phyloP scores from a whole-genome alignment of 306 rosid genomes.

The Prunus kanzakura region DNA sequence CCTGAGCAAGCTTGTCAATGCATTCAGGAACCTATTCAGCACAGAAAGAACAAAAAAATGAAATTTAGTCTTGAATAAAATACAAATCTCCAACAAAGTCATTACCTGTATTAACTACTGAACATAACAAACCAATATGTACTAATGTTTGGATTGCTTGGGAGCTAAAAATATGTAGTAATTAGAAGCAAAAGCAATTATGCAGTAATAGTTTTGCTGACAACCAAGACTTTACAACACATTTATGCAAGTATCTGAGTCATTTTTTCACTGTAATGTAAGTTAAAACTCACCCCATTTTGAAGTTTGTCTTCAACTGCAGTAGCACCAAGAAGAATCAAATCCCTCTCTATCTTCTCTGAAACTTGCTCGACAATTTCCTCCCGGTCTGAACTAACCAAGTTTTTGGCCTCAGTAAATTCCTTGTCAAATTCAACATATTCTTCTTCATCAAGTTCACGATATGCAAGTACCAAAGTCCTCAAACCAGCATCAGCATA shows the following conservation, averaged over 20 bases:
- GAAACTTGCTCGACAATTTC: conserved; percentile 61
- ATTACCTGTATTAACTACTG: neutral
- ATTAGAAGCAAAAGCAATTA: neutral
- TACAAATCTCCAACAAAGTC: neutral
- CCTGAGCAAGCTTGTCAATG: conserved; percentile 98
- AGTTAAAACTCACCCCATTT: conserved; percentile 65
- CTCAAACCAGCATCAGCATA: conserved; percentile 99
- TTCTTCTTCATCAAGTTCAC: conserved; percentile 72
- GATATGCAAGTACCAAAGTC: conserved; percentile 84
- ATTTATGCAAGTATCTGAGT: neutral
- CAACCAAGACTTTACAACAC: neutral
- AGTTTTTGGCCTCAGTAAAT: conserved; percentile 71
- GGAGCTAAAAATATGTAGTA: too few species aligned
- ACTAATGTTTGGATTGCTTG: neutral
- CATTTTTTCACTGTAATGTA: neutral
- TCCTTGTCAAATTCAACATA: conserved; percentile 53
- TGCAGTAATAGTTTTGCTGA: conserved; percentile 8
- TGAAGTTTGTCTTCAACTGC: conserved; percentile 99
- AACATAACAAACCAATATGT: neutral
- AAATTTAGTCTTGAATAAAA: neutral
- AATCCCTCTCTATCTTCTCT: conserved; percentile 73
- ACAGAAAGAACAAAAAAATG: conserved; percentile 14
- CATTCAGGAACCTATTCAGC: conserved; percentile 86
- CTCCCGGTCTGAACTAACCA: conserved; percentile 74
- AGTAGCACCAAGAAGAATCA: conserved; percentile 97